phyloP scores from a whole-genome alignment of 108 stramenopile genomes.

The Licmophora abbreviata region DNA sequence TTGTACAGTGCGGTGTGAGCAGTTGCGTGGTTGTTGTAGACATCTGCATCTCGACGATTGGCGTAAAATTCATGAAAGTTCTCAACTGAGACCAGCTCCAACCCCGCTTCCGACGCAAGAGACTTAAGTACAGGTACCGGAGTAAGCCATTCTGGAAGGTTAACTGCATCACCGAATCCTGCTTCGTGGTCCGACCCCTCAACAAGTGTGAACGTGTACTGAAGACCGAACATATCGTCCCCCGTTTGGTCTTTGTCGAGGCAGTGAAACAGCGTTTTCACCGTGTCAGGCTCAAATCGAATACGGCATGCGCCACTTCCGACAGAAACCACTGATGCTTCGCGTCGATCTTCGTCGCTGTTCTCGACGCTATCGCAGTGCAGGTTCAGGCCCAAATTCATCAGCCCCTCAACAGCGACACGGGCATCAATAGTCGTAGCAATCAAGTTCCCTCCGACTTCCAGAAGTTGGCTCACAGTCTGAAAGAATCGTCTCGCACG shows the following conservation, averaged over 20 bases:
- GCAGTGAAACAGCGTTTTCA: constrained; percentile 41
- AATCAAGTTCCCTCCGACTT: constrained; percentile 85
- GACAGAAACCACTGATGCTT: constrained; percentile 47
- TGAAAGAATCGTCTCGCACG: constrained; percentile 86
- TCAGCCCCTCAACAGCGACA: constrained; percentile 64
- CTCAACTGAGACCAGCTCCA: constrained; percentile 63
- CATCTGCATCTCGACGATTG: constrained; percentile 43
- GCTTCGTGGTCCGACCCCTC: constrained; percentile 75
- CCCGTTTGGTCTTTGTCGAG: constrained; percentile 2
- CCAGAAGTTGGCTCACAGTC: constrained; percentile 79
- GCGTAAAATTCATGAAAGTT: constrained; percentile 84
- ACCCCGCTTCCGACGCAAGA: constrained; percentile 62
- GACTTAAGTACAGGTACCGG: constrained; percentile 59
- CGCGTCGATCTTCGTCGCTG: constrained; percentile 30
- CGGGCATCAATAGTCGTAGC: constrained; percentile 95
- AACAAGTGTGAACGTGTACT: constrained; percentile 81
- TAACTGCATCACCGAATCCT: constrained; percentile 78
- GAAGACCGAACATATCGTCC: constrained; percentile 75
- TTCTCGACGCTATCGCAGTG: constrained; percentile 36
- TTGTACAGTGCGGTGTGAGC: constrained; percentile 68
- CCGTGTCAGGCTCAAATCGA: constrained; percentile 50
- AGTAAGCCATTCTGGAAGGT: constrained; percentile 84
- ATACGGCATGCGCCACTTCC: constrained; percentile 68
- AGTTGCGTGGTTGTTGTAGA: constrained; percentile 31
- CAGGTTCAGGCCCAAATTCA: constrained; percentile 44